A percentile compares a stretch with the other conserved stretches of the same genome.
These are phyloP conservation scores for Penicillium turbatum DNA, from an alignment of 495 filamentous ascomycete species.

Conservation along the genomic window DNA sequence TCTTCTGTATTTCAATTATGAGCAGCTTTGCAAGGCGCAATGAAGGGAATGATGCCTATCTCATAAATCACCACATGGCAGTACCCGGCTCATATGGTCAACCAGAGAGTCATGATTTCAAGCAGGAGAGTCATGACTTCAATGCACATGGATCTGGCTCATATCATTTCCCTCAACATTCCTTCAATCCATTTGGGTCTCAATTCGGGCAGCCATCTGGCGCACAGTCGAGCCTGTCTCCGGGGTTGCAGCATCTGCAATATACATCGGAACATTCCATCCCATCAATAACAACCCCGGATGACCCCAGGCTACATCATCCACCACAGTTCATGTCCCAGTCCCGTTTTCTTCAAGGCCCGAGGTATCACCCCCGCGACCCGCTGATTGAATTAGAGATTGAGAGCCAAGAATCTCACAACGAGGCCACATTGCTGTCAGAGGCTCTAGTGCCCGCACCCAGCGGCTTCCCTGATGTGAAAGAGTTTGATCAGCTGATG, in stretches of 20 bases:
- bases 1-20: slow-evolving; percentile 19
- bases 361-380: slow-evolving; percentile 37
- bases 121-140: slow-evolving; percentile 34
- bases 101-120: slow-evolving; percentile 32
- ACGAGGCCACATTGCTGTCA: slow-evolving; percentile 41
- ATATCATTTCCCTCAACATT: slow-evolving; percentile 36
- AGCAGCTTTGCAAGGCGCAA: slow-evolving; percentile 38
- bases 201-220: slow-evolving; percentile 36
- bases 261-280: slow-evolving; percentile 35
- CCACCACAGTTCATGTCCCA: slow-evolving; percentile 35
- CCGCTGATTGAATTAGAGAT: slow-evolving; percentile 36
- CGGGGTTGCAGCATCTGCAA: slow-evolving; percentile 32
- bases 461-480: slow-evolving; percentile 50
- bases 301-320: slow-evolving; percentile 32
- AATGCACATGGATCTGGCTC: slow-evolving; percentile 27
- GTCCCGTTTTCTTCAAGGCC: slow-evolving; percentile 33
- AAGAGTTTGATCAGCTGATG: slow-evolving; percentile 52
- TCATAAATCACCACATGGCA: slow-evolving; percentile 37
- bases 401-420: slow-evolving; percentile 43
- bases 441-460: slow-evolving; percentile 41
- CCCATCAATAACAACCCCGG: slow-evolving; percentile 29
- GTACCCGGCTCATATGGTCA: slow-evolving; percentile 33
- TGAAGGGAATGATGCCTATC: slow-evolving; percentile 36
- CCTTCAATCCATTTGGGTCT: slow-evolving; percentile 34
- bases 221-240: slow-evolving; percentile 28